Percentiles rank a stretch among this genome's conserved stretches.
phyloP scores from a whole-genome alignment of 352 stramenopile genomes.

The Thraustotheca clavata region DNA sequence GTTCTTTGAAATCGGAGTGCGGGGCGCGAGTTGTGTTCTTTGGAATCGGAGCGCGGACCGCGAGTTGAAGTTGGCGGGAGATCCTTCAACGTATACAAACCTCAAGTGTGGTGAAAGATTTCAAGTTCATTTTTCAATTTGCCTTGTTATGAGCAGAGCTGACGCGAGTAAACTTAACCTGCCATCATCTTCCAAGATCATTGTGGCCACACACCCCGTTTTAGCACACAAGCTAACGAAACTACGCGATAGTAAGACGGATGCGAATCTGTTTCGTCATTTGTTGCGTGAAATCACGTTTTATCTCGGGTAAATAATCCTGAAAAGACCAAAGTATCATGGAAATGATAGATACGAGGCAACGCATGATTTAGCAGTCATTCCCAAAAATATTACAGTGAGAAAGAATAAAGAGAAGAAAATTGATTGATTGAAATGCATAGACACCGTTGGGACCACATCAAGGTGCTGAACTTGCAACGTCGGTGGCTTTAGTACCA shows the following conservation, averaged over 20 bases:
- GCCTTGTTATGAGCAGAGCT: background rate
- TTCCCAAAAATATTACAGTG: constrained; percentile 67
- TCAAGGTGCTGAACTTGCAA: constrained; percentile 81
- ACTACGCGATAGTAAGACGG: constrained; percentile 90
- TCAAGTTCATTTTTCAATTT: too few species aligned
- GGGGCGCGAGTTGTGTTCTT: too few species aligned
- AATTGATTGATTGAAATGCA: background rate
- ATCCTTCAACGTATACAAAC: too few species aligned
- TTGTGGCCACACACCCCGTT: constrained; percentile 86
- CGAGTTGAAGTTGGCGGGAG: too few species aligned
- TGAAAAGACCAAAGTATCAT: too few species aligned
- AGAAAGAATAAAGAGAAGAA: background rate
- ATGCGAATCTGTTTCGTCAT: constrained; percentile 89
- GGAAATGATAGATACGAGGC: constrained; percentile 63
- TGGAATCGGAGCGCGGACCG: too few species aligned
- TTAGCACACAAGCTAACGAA: constrained; percentile 95
- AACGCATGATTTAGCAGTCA: constrained; percentile 55
- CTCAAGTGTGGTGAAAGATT: too few species aligned
- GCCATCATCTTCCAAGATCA: constrained; percentile 59
- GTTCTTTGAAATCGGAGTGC: too few species aligned
- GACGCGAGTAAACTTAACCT: constrained; percentile 29
- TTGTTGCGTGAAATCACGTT: constrained; percentile 97
- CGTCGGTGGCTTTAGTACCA: constrained; percentile 92
- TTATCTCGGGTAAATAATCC: constrained; percentile 95
- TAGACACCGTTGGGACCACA: constrained; percentile 70